Evolutionary conservation across 2,329 filamentous ascomycete genomes (phyloP), one percentile per base, ranked within the genome.

Genomic region (Aureobasidium sp.): DNA sequence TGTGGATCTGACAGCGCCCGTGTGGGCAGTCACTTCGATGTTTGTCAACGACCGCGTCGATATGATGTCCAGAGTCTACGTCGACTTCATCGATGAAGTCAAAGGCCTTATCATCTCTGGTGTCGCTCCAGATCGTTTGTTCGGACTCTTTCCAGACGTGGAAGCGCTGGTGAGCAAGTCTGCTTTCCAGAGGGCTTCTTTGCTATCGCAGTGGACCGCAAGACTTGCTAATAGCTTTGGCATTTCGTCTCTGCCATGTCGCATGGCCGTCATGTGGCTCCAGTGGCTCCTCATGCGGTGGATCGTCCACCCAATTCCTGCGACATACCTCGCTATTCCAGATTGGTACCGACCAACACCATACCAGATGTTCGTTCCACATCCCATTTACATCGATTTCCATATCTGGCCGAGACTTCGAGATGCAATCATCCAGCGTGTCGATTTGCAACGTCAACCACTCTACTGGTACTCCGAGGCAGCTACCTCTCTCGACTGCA

Each of bases 321-420:
- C 91, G 67, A 94, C 91, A 74, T 91, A 88, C 72, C 84, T 89
- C 29, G 82, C 87, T 2, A 76, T 95, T 11, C 90, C 90, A 0
- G 78, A 84, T 3, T 94, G 88, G 84, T 76, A 87, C 47, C 81
- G 80, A 0, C 90, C 90, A 1, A 77, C 81, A 1, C 80, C 83
- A 0, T 80, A 79, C 2, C 90, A 94, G 70, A 74, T 89, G 12
- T 79, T 82, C 62, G 81, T 77, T 0, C 76, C 84, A 0, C 90
- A 94, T 71, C 87, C 90, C 4, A 17, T 63, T 6, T 44, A 48
- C 14, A 25, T 22, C 37, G 61, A 63, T 22, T 63, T 58, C 31
- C 47, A 58, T 12, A 20, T 63, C 36, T 63, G 61, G 61, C 61
- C 61, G 6, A 22, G 39, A 22, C 27, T 63, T 20, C 53, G 61